Evolutionary conservation across 345 rosid species (phyloP).

Genomic region (Boechera retrofracta): DNA sequence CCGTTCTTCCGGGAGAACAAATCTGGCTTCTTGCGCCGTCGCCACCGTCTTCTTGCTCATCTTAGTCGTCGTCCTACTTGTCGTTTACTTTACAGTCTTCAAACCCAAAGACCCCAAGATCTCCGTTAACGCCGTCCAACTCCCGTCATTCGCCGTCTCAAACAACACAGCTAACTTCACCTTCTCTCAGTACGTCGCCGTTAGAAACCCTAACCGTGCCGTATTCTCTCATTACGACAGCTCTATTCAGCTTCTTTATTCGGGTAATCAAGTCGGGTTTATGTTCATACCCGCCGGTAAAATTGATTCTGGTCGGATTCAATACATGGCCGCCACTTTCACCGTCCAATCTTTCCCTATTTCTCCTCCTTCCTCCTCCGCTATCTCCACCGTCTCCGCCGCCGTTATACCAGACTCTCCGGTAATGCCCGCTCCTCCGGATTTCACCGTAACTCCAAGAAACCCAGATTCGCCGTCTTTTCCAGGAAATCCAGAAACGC

Average conservation of each 20-base stretch:
- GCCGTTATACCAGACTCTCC: slow-evolving; percentile 43
- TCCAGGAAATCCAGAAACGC: slow-evolving; percentile 28
- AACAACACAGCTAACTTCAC: slow-evolving; percentile 91
- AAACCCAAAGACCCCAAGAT: slow-evolving; percentile 90
- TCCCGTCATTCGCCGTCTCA: slow-evolving; percentile 87
- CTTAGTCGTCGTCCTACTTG: slow-evolving; percentile 59
- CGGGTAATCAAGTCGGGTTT: slow-evolving; percentile 91
- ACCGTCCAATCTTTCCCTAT: slow-evolving; percentile 85
- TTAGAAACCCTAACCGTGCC: slow-evolving; percentile 85
- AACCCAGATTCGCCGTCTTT: slow-evolving; percentile 31
- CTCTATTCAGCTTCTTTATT: slow-evolving; percentile 84
- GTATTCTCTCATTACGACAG: slow-evolving; percentile 92
- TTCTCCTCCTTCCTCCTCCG: slow-evolving; percentile 42
- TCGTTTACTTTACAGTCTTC: slow-evolving; percentile 93
- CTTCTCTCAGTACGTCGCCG: slow-evolving; percentile 85
- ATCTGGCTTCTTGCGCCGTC: slow-evolving; percentile 91
- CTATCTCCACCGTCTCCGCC: slow-evolving; percentile 44
- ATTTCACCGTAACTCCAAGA: slow-evolving; percentile 32
- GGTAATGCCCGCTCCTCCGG: slow-evolving; percentile 29
- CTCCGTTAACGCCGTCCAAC: slow-evolving; percentile 84
- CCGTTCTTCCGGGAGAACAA: slow-evolving; percentile 63
- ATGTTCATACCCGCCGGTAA: slow-evolving; percentile 98
- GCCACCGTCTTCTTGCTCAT: slow-evolving; percentile 86
- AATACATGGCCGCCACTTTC: slow-evolving; percentile 96
- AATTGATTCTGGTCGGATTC: slow-evolving; percentile 74